Evolutionary conservation across 1,284 basidiomycete genomes (phyloP).

Genomic region (Pisolithus thermaeus): DNA sequence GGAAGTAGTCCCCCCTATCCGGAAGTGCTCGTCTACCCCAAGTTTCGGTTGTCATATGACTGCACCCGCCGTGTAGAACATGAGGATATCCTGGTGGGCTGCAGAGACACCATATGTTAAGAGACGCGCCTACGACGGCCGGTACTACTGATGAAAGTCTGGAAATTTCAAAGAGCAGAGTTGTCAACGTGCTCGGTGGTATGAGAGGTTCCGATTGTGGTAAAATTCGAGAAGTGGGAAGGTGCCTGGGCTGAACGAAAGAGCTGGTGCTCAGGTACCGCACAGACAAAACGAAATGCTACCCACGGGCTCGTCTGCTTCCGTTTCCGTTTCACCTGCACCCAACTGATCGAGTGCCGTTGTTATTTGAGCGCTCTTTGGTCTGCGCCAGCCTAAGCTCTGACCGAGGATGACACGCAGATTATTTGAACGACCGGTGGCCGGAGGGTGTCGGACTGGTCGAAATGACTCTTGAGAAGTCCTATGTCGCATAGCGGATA

Average conservation of each 20-base stretch:
- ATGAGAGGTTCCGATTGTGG: conserved; percentile 42
- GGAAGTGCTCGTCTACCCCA: conserved; percentile 28
- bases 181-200: conserved; percentile 35
- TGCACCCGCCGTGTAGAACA: conserved; percentile 7
- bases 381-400: conserved; percentile 20
- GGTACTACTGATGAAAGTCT: conserved; percentile 71
- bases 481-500: conserved; percentile 2
- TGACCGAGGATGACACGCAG: conserved; percentile 21
- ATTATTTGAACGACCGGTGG: conserved; percentile 12
- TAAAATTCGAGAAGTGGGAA: conserved; percentile 57
- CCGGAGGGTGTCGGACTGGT: neutral
- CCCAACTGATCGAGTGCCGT: conserved; percentile 55
- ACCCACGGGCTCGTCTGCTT: conserved; percentile 68
- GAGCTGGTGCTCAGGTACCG: conserved; percentile 5
- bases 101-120: conserved; percentile 49
- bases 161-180: conserved; percentile 39
- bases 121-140: conserved; percentile 57
- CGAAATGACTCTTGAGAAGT: conserved; percentile 2
- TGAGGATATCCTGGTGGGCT: conserved; percentile 33
- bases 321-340: conserved; percentile 74
- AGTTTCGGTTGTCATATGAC: conserved; percentile 2
- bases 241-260: conserved; percentile 39
- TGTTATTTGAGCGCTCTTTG: conserved; percentile 40
- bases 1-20: conserved; percentile 52
- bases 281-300: conserved; percentile 1